These are phyloP conservation scores for Rhizopus arrhizus DNA, from an alignment of 371 early-diverging fungal genomes.

Conservation along the genomic window DNA sequence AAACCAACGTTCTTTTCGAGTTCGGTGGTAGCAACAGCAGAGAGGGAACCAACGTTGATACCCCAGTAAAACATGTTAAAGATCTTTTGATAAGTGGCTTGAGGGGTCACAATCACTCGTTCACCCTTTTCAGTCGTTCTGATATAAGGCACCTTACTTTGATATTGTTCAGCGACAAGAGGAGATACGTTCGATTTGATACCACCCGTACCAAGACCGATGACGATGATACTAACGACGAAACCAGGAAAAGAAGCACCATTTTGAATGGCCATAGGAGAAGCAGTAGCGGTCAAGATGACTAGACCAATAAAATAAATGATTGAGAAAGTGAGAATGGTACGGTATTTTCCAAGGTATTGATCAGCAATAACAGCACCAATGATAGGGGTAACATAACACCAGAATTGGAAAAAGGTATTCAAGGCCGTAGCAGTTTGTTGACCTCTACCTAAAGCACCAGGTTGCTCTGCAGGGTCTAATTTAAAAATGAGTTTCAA, in stretches of 20 bases:
- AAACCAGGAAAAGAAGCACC: conserved; percentile 67
- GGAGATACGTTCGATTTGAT: conserved; percentile 57
- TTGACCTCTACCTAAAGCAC: conserved; percentile 54
- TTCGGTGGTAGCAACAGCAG: conserved; percentile 65
- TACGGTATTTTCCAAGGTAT: conserved; percentile 79
- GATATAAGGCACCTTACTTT: conserved; percentile 33
- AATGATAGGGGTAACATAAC: conserved; percentile 78
- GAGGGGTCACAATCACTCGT: conserved; percentile 55
- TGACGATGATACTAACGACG: conserved; percentile 65
- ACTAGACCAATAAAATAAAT: conserved; percentile 72
- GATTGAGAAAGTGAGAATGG: conserved; percentile 68
- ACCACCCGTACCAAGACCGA: conserved; percentile 65
- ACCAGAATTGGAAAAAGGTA: conserved; percentile 80
- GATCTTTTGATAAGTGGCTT: conserved; percentile 53
- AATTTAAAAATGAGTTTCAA: neutral
- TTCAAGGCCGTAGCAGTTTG: conserved; percentile 68
- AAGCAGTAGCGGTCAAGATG: conserved; percentile 66
- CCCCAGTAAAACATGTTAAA: conserved; percentile 76
- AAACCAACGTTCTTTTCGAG: conserved; percentile 59
- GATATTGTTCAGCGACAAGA: conserved; percentile 55
- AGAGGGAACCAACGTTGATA: conserved; percentile 78
- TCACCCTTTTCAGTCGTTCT: conserved; percentile 29
- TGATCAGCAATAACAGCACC: conserved; percentile 84
- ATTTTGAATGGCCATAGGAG: conserved; percentile 53
- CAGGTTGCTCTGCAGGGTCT: conserved; percentile 51